Percentiles rank a stretch among this genome's conserved stretches.
Conservation (phyloP, 2,329 filamentous ascomycete genomes). For the Teratosphaeria zuluensis region DNA sequence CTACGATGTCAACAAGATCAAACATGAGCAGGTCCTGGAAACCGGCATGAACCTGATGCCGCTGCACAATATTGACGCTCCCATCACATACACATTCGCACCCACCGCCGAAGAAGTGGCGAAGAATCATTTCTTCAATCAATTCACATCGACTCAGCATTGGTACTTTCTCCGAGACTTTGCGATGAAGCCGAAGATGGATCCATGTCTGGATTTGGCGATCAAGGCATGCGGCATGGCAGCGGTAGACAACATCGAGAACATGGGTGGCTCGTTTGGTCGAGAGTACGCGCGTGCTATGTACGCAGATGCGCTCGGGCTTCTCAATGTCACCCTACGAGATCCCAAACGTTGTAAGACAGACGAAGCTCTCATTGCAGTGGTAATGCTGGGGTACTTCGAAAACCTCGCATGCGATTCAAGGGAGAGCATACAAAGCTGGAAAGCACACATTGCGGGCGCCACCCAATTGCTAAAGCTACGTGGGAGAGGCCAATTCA, state of each 20-base stretch:
- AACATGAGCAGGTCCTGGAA: not conserved
- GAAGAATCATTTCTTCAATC: constrained; percentile 20
- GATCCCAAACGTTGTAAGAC: constrained; percentile 20
- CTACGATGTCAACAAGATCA: not conserved
- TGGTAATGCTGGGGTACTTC: constrained; percentile 28
- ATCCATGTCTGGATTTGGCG: constrained; percentile 20
- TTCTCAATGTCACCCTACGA: constrained; percentile 24
- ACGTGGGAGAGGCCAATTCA: constrained; percentile 23
- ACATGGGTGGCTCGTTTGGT: constrained; percentile 9
- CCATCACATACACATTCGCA: constrained; percentile 5
- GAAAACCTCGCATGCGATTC: constrained; percentile 27
- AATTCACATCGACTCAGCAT: constrained; percentile 20
- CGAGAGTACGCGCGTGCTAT: constrained; percentile 15
- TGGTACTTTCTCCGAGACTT: constrained; percentile 19
- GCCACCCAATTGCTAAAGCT: constrained; percentile 26
- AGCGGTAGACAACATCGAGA: constrained; percentile 19
- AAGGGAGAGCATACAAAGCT: constrained; percentile 23
- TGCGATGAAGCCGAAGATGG: constrained; percentile 5
- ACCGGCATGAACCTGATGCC: not conserved
- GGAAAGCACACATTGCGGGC: constrained; percentile 31
- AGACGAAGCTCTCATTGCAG: constrained; percentile 27
- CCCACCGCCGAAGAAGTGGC: constrained; percentile 18
- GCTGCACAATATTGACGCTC: not conserved
- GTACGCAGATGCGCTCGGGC: constrained; percentile 23
- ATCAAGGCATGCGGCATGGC: constrained; percentile 24